A percentile compares a stretch with the other conserved stretches of the same genome.
phyloP scores from a whole-genome alignment of 371 early-diverging fungal genomes.

The Mucor saturninus region DNA sequence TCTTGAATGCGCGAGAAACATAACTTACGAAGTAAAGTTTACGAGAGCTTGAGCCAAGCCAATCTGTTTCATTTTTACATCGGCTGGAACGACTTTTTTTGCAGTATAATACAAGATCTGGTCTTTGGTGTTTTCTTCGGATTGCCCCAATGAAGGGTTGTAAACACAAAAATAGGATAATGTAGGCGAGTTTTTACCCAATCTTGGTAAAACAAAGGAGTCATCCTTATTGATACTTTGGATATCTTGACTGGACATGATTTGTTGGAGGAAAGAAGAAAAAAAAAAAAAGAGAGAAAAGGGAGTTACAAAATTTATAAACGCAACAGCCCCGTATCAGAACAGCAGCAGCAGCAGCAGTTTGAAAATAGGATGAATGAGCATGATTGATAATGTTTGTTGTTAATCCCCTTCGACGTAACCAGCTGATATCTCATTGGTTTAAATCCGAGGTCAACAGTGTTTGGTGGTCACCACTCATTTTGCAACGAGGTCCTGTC shows the following conservation, averaged over 20 bases:
- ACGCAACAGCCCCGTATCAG: too few species aligned
- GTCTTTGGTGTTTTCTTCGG: slow-evolving; percentile 73
- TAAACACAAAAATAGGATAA: slow-evolving; percentile 79
- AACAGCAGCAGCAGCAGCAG: too few species aligned
- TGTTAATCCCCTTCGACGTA: neutral
- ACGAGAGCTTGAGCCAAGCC: slow-evolving; percentile 84
- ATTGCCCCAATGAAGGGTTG: slow-evolving; percentile 73
- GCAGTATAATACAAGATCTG: slow-evolving; percentile 83
- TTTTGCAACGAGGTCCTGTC: neutral
- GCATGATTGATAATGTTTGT: neutral
- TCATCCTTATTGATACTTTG: slow-evolving; percentile 12
- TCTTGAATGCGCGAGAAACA: neutral
- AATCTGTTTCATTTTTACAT: slow-evolving; percentile 81
- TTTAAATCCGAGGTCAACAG: neutral
- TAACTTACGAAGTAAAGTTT: slow-evolving; percentile 72
- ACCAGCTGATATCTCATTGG: neutral
- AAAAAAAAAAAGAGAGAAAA: neutral
- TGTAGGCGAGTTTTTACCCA: slow-evolving; percentile 51
- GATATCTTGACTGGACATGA: slow-evolving; percentile 12
- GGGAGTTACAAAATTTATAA: neutral
- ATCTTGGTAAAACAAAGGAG: neutral
- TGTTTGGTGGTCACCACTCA: neutral
- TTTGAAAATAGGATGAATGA: too few species aligned
- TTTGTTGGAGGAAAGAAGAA: neutral
- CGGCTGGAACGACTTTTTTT: slow-evolving; percentile 70